Base-by-base conservation (phyloP, 495 filamentous ascomycete species). In the Xylaria venustula region DNA sequence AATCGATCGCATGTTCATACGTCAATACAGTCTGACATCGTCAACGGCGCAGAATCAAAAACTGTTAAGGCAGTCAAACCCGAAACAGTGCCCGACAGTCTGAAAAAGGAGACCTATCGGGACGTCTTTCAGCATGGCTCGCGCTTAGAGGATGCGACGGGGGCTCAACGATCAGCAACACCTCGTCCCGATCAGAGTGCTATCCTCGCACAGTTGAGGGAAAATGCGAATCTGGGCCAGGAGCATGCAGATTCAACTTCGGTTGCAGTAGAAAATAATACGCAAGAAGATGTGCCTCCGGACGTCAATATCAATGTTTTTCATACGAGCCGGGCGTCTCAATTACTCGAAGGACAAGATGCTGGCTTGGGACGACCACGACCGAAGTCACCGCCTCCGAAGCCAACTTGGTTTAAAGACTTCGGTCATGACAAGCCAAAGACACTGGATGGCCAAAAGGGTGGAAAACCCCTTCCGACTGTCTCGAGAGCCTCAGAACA, bases 291-390 rank as follows among this genome's bases (percentile, higher is more conserved):
- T 14, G 23, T 64, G 22, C 64, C 67, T 41, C 48, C 67, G 52
- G 65, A 64, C 26, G 62, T 77, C 23, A 61, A 78, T 53, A 32
- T 76, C 42, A 72, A 75, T 48, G 42, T 79, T 28, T 80, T 80
- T 41, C 72, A 65, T 30, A 78, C 75, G 17, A 65, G 44, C 37
- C 67, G 60, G 28, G 75, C 68, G 8, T 73, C 73, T 7, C 66
- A 64, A 34, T 71, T 73, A 7, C 17, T 77, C 20, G 72, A 74
- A 25, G 66, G 63, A 15, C 54, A 66, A 40, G 60, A 61, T 14
- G 60, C 54, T 50, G 40, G 15, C 5, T 17, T 65, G 19, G 57
- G 55, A 48, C 22, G 30, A 40, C 54, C 62, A 36, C 64, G 52
- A 36, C 62, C 60, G 19, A 58, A 56, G 7, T 41, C 37, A 20